Evolutionary conservation across 768 basidiomycete genomes (phyloP).

Genomic region (Coprinopsis sp.): DNA sequence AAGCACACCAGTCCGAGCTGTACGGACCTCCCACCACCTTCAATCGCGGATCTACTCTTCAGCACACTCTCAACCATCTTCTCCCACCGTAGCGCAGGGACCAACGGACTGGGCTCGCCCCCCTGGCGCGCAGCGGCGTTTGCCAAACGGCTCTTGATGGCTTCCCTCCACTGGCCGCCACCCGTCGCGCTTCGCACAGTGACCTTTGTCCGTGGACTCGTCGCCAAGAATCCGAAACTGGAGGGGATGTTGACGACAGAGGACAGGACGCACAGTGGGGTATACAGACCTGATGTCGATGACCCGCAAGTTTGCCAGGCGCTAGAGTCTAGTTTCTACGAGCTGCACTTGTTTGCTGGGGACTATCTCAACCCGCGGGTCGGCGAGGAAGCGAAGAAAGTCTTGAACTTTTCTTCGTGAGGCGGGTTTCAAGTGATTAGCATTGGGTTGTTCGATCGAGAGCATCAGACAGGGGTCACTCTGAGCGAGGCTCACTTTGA

Average conservation of each 20-base stretch:
- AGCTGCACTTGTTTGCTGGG: conserved; percentile 60
- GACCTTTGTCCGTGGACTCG: conserved; percentile 65
- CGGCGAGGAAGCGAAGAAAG: conserved; percentile 56
- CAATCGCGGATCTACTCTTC: conserved; percentile 74
- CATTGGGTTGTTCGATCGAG: background rate
- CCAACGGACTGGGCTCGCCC: conserved; percentile 37
- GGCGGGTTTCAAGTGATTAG: too few species aligned
- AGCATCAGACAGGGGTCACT: too few species aligned
- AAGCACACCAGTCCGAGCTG: conserved; percentile 5
- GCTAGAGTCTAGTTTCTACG: conserved; percentile 85
- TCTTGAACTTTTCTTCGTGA: conserved; percentile 37
- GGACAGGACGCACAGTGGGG: conserved; percentile 79
- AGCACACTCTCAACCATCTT: conserved; percentile 79
- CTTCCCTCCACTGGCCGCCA: conserved; percentile 79
- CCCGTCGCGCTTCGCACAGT: conserved; percentile 59
- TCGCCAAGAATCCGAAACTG: conserved; percentile 75
- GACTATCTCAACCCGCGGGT: conserved; percentile 67
- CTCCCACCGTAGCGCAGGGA: conserved; percentile 56
- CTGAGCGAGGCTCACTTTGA: too few species aligned
- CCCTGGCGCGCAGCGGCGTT: conserved; percentile 85
- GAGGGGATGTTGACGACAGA: conserved; percentile 84
- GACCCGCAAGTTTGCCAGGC: conserved; percentile 83
- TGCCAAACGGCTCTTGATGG: conserved; percentile 83
- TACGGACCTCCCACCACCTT: conserved; percentile 21
- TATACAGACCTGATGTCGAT: conserved; percentile 80